Evolutionary conservation across 75 land plant genomes (phyloP).

Genomic region (Pinus taeda): DNA sequence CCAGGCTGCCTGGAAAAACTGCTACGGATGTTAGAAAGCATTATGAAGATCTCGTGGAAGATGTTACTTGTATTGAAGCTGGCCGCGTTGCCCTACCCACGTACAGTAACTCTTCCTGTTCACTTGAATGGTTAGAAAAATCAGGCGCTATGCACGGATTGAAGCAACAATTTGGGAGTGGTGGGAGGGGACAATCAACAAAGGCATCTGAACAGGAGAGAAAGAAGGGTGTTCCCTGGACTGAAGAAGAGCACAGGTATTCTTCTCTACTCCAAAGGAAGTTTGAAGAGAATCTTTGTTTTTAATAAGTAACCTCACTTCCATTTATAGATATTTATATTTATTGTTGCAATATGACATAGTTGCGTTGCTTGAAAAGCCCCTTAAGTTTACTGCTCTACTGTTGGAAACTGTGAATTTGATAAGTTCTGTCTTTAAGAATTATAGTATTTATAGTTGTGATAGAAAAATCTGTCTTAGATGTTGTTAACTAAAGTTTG

Average conservation of each 20-base stretch:
- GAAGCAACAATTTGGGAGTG: conserved; percentile 17
- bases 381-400: neutral
- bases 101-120: conserved; percentile 26
- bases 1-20: conserved; percentile 34
- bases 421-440: neutral
- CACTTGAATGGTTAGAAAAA: conserved; percentile 20
- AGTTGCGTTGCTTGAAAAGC: neutral
- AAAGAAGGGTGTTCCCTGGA: conserved; percentile 81
- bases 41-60: conserved; percentile 36
- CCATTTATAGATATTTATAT: neutral
- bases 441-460: neutral
- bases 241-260: conserved; percentile 80
- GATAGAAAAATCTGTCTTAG: neutral
- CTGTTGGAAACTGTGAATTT: neutral
- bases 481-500: neutral
- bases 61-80: conserved; percentile 58
- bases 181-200: conserved; percentile 15
- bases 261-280: neutral
- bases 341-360: neutral
- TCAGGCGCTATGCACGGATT: conserved; percentile 4
- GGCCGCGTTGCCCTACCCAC: conserved; percentile 47
- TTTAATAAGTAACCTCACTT: neutral
- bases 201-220: conserved; percentile 47
- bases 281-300: neutral
- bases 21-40: conserved; percentile 25